phyloP scores from a whole-genome alignment of 2,329 filamentous ascomycete species.

The Pezicula carpinea region DNA sequence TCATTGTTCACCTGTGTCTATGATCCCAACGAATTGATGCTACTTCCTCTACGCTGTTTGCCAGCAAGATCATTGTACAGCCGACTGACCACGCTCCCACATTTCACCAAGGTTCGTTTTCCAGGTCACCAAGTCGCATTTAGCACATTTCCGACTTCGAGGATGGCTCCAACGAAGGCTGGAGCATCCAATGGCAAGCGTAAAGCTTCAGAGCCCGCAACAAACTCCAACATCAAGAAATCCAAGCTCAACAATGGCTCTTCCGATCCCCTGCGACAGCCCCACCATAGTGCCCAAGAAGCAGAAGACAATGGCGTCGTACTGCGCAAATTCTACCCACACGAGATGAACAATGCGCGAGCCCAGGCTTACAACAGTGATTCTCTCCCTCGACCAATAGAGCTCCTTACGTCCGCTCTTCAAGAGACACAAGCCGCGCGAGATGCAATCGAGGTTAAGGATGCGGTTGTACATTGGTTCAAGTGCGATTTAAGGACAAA shows the following conservation, averaged over 20 bases:
- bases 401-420: constrained; percentile 58
- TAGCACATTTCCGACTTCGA: not conserved
- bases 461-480: constrained; percentile 83
- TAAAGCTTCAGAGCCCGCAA: constrained; percentile 16
- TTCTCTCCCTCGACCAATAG: constrained; percentile 67
- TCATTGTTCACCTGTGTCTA: no score
- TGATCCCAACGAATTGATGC: not conserved
- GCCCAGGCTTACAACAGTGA: constrained; percentile 70
- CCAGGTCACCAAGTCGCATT: not conserved
- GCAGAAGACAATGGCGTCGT: constrained; percentile 56
- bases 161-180: constrained; percentile 19
- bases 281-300: constrained; percentile 30
- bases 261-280: constrained; percentile 16
- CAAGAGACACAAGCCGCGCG: constrained; percentile 53
- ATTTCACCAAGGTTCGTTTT: not conserved
- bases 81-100: not conserved
- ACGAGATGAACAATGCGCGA: constrained; percentile 78
- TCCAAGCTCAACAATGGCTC: constrained; percentile 15
- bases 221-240: constrained; percentile 15
- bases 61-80: no score
- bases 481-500: constrained; percentile 70
- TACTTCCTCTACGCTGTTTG: no score
- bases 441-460: constrained; percentile 45
- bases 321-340: constrained; percentile 73
- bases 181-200: constrained; percentile 16